Evolutionary conservation across 345 rosid species (phyloP), one percentile per base, ranked within the genome.

Genomic region (Salix exigua): DNA sequence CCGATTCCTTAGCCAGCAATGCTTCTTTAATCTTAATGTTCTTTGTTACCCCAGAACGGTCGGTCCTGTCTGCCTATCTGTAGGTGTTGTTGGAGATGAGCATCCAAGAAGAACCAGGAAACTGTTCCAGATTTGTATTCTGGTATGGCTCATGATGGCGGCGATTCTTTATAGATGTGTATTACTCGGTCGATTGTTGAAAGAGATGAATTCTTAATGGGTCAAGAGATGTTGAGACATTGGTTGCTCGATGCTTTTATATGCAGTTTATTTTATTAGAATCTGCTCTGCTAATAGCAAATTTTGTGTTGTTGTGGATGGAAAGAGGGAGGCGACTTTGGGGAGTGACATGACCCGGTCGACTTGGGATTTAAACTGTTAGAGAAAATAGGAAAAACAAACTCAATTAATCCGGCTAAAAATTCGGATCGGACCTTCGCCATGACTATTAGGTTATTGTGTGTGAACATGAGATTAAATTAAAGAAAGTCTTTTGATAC

Each of bases 1-100:
- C 99, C 92, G 1, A 96, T 94, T 76, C 92, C 89, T 40, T 96
- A 91, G 42, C 80, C 17, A 5, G 30, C 51, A 21, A 38, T 18
- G 69, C n/a, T 79, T 61, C 19, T 66, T 42, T 26, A 33, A 9
- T 19, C 21, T 9, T 55, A 67, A 35, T 3, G 50, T 11, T 9
- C 71, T 8, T 14, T 2, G 6, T 7, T 53, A 8, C 58, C 66
- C 40, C 66, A 70, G 21, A 58, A 77, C 55, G 28, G n/a, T 51
- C 46, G 60, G 60, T 75, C 69, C 64, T 75, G 66, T 70, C 37
- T 71, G 78, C 55, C 73, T 71, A 60, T 50, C 37, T 60, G 62
- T 58, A 68, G 69, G 18, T 38, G 70, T 44, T 38, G 42, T 10
- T 63, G 64, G 37, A 76, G 30, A 25, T 51, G 71, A 76, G 80